Conservation (phyloP, 2,329 filamentous ascomycete genomes). For the Trichophyton benhamiae region DNA sequence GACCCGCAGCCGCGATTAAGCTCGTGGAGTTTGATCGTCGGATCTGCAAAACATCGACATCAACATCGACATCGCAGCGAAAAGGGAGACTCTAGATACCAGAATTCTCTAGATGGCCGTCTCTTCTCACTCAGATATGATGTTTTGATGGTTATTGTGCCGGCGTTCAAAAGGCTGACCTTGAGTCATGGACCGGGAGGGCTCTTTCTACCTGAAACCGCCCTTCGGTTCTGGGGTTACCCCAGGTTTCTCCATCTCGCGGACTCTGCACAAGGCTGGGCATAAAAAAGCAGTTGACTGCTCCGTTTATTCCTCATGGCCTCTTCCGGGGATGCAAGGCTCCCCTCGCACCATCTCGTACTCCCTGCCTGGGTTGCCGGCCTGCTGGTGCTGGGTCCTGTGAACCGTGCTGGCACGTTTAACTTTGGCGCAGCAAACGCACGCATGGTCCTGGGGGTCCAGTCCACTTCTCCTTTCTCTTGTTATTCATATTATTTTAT, state of each 20-base stretch:
- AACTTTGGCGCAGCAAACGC: neutral
- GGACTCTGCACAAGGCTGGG: neutral
- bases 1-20: neutral
- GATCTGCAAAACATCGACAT: neutral
- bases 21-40: conserved; percentile 1
- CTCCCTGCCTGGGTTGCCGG: neutral
- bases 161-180: neutral
- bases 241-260: neutral
- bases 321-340: neutral
- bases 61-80: neutral
- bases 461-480: neutral
- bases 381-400: neutral
- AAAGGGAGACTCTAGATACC: neutral
- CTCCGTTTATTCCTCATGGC: neutral
- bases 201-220: neutral
- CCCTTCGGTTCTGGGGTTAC: neutral
- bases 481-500: neutral
- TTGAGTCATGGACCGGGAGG: neutral
- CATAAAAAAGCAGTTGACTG: neutral
- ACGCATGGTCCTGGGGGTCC: neutral
- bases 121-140: neutral
- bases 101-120: too few species aligned
- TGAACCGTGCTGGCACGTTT: neutral
- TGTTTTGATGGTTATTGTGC: neutral
- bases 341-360: too few species aligned